phyloP scores from a whole-genome alignment of 495 filamentous ascomycete genomes.

The Penicillium mononematosum region DNA sequence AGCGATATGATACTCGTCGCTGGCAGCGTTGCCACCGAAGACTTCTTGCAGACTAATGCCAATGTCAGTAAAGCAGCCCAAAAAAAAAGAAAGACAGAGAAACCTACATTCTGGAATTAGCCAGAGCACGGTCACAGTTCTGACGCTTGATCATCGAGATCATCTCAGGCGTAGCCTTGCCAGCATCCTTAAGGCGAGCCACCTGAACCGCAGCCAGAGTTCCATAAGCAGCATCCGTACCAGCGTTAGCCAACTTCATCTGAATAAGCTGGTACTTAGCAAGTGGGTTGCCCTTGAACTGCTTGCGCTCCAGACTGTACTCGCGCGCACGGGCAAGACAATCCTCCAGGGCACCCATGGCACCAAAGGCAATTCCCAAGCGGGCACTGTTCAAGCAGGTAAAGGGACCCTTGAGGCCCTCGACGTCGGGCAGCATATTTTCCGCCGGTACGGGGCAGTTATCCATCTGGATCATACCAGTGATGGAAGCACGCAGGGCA shows the following conservation, averaged over 20 bases:
- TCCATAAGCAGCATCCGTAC: conserved; percentile 87
- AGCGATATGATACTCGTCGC: conserved; percentile 93
- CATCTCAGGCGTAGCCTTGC: conserved; percentile 89
- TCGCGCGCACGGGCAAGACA: conserved; percentile 74
- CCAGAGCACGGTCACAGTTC: conserved; percentile 90
- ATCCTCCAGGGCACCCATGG: conserved; percentile 92
- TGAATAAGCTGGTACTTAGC: conserved; percentile 98
- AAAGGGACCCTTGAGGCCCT: conserved; percentile 87
- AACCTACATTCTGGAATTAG: conserved; percentile 69
- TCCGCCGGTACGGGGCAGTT: conserved; percentile 82
- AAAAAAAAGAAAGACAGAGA: conserved; percentile 3
- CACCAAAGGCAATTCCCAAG: conserved; percentile 90
- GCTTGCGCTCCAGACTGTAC: conserved; percentile 87
- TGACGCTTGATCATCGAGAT: conserved; percentile 98
- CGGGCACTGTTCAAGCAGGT: conserved; percentile 90
- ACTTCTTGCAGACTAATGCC: conserved; percentile 75
- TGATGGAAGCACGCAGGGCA: conserved; percentile 87
- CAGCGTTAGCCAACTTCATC: conserved; percentile 93
- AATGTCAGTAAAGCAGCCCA: conserved; percentile 14
- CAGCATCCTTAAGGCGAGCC: conserved; percentile 87
- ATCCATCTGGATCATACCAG: conserved; percentile 96
- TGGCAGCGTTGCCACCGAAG: conserved; percentile 95
- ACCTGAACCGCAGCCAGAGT: conserved; percentile 85
- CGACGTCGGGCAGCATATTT: conserved; percentile 92
- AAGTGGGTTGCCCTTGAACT: conserved; percentile 94